These are phyloP conservation scores for Gliomastix tumulicola DNA, from an alignment of 2,329 filamentous ascomycete genomes.

Conservation along the genomic window DNA sequence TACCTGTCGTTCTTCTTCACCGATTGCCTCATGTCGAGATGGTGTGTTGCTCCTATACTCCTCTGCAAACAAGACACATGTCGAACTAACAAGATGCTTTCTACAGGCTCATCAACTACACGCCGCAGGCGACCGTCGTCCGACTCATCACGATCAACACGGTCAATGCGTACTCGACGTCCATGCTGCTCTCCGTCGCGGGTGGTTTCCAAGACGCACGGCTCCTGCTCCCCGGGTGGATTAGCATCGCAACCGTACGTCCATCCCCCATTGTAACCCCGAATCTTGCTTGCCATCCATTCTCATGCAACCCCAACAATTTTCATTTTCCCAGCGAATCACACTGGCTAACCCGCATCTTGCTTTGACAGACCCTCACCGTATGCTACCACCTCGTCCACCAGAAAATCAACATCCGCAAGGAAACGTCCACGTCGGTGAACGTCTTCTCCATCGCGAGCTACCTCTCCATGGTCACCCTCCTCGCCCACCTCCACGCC, in stretches of 20 bases:
- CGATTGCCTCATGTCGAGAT: constrained; percentile 78
- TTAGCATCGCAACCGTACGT: constrained; percentile 65
- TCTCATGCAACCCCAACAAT: too few species aligned
- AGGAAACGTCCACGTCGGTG: constrained; percentile 71
- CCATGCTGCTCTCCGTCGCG: constrained; percentile 62
- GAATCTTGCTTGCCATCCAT: too few species aligned
- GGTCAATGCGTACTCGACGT: constrained; percentile 69
- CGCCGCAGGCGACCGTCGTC: constrained; percentile 71
- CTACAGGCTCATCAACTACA: constrained; percentile 73
- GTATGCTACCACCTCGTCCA: constrained; percentile 71
- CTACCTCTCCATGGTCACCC: constrained; percentile 66
- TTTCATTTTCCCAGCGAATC: too few species aligned
- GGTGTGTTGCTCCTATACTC: constrained; percentile 37
- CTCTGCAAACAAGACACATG: background rate
- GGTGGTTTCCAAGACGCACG: constrained; percentile 65
- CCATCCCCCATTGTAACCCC: too few species aligned
- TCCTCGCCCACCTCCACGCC: constrained; percentile 61
- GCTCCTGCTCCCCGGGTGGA: constrained; percentile 69
- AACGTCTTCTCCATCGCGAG: constrained; percentile 70
- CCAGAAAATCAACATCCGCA: constrained; percentile 71
- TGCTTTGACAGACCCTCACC: constrained; percentile 58
- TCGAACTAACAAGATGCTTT: constrained; percentile 1
- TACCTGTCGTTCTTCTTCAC: constrained; percentile 80
- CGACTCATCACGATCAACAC: constrained; percentile 70
- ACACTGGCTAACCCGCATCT: background rate